Evolutionary conservation across 2,329 filamentous ascomycete genomes (phyloP).

Genomic region (Sporothrix humicola): DNA sequence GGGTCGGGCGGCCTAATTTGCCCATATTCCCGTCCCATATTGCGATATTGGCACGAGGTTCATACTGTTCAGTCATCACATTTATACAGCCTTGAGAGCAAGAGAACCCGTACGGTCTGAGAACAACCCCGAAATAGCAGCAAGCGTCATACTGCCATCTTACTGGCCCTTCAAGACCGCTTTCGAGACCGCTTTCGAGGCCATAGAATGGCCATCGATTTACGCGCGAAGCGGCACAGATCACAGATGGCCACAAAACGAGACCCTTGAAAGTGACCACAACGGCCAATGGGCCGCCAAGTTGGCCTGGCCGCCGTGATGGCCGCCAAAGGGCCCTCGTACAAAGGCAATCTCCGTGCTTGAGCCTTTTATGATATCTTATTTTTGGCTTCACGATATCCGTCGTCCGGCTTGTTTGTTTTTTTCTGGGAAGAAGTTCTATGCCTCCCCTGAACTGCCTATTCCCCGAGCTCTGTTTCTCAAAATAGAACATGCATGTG

Average conservation of each 20-base stretch:
- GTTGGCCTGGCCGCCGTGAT: neutral
- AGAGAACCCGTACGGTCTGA: neutral
- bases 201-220: neutral
- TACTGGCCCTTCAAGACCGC: neutral
- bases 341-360: neutral
- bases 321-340: neutral
- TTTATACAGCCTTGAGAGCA: neutral
- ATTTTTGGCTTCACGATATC: conserved; percentile 8
- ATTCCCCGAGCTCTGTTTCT: conserved; percentile 10
- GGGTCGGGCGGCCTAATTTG: conserved; percentile 9
- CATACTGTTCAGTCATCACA: neutral
- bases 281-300: conserved; percentile 1
- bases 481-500: neutral
- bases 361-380: neutral
- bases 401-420: neutral
- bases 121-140: conserved; percentile 11
- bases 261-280: neutral
- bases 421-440: neutral
- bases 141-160: neutral
- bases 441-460: neutral
- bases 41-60: neutral
- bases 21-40: conserved; percentile 1
- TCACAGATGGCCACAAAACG: neutral
- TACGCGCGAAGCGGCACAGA: conserved; percentile 19
- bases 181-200: conserved; percentile 5